Conservation (phyloP, 106 monocot genomes). For the Posidonia australis region DNA sequence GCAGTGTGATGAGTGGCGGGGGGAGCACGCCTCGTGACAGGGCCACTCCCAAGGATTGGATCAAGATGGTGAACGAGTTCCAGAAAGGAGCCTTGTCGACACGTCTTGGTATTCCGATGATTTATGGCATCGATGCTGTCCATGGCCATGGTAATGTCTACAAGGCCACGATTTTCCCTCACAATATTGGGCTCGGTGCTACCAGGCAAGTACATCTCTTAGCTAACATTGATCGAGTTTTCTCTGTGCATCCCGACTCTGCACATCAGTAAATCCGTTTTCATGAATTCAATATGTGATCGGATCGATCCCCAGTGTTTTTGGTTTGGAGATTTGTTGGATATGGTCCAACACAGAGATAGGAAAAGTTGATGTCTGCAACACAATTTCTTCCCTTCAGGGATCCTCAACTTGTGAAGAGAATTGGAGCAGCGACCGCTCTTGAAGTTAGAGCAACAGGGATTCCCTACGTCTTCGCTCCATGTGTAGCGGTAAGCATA, state of each 20-base stretch:
- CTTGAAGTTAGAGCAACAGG: conserved; percentile 12
- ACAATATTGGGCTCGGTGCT: conserved; percentile 74
- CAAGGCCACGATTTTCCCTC: conserved; percentile 71
- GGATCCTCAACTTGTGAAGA: conserved; percentile 11
- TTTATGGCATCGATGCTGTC: conserved; percentile 78
- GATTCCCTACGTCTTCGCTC: conserved; percentile 14
- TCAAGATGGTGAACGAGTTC: conserved; percentile 36
- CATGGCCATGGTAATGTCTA: conserved; percentile 72
- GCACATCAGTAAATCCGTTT: no score
- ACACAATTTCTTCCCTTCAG: neutral
- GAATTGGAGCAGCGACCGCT: conserved; percentile 10
- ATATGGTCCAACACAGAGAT: no score
- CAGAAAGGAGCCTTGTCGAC: conserved; percentile 52
- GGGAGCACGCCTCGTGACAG: conserved; percentile 49
- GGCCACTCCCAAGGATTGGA: conserved; percentile 38
- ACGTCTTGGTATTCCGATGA: conserved; percentile 51
- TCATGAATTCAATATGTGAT: no score
- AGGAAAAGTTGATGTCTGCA: no score
- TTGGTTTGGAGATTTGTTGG: no score
- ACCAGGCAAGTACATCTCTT: conserved; percentile 44
- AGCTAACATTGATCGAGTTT: no score
- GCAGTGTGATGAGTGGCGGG: conserved; percentile 59
- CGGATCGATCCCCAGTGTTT: no score
- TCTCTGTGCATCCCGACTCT: no score
- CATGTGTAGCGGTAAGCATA: conserved; percentile 3